phyloP scores from a whole-genome alignment of 495 filamentous ascomycete species.

The Xylaria flabelliformis region DNA sequence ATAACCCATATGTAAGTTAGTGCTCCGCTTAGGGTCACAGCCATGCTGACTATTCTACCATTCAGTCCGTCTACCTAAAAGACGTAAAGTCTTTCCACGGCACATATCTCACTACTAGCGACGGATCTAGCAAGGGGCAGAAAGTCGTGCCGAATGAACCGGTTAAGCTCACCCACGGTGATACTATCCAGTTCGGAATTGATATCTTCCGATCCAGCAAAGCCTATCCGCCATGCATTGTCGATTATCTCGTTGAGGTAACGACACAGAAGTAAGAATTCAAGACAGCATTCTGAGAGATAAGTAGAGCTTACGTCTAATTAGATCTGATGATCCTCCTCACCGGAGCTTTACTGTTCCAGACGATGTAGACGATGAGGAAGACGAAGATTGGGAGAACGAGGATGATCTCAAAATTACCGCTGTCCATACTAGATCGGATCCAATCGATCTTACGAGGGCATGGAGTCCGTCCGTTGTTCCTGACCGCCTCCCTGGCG shows the following conservation, averaged over 20 bases:
- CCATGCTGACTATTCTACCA: slow-evolving; percentile 31
- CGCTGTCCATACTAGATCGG: neutral
- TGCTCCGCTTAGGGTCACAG: neutral
- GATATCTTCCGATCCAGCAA: slow-evolving; percentile 49
- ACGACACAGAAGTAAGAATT: slow-evolving; percentile 13
- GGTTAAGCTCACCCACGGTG: slow-evolving; percentile 43
- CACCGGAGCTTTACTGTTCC: slow-evolving; percentile 53
- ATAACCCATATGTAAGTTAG: slow-evolving; percentile 21
- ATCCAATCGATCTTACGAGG: neutral
- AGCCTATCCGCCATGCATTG: slow-evolving; percentile 48
- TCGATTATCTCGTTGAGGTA: slow-evolving; percentile 33
- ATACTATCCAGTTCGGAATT: slow-evolving; percentile 55
- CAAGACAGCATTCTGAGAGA: neutral
- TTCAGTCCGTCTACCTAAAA: slow-evolving; percentile 49
- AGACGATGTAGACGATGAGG: slow-evolving; percentile 51
- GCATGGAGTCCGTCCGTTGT: neutral
- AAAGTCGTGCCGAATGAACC: slow-evolving; percentile 24
- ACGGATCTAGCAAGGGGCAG: slow-evolving; percentile 31
- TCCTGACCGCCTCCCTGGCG: neutral
- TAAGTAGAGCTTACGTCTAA: slow-evolving; percentile 8
- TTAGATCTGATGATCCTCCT: slow-evolving; percentile 3
- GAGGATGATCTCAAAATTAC: slow-evolving; percentile 29
- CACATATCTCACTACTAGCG: slow-evolving; percentile 52
- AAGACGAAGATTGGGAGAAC: slow-evolving; percentile 54
- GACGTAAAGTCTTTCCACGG: slow-evolving; percentile 66